These are phyloP conservation scores for Penicillium hesseltinei DNA, from an alignment of 2,329 filamentous ascomycete species.

Conservation along the genomic window DNA sequence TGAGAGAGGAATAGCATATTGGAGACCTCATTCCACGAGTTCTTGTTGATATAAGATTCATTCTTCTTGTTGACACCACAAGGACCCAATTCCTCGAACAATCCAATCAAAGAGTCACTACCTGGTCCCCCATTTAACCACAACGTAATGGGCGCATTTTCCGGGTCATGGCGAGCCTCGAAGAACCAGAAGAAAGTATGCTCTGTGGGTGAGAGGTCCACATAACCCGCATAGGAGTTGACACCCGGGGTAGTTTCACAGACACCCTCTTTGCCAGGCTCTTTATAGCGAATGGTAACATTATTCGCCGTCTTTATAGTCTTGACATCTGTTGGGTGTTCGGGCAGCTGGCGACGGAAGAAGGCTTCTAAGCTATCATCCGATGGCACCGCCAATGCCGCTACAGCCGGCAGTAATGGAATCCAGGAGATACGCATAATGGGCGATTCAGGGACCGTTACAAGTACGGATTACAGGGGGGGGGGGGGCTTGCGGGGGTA, in stretches of 20 bases:
- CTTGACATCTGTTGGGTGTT: constrained; percentile 39
- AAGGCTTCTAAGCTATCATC: constrained; percentile 7
- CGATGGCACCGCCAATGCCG: constrained; percentile 13
- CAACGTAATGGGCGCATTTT: constrained; percentile 42
- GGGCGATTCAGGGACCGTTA: background rate
- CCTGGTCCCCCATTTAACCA: constrained; percentile 47
- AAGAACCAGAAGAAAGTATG: constrained; percentile 59
- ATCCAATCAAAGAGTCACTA: constrained; percentile 43
- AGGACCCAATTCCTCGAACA: constrained; percentile 46
- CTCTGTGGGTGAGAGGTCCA: constrained; percentile 51
- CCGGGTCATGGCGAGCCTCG: constrained; percentile 53
- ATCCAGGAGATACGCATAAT: constrained; percentile 27
- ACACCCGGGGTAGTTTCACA: constrained; percentile 57
- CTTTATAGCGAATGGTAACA: constrained; percentile 58
- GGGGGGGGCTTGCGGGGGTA: background rate
- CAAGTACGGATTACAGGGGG: background rate
- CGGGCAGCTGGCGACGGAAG: constrained; percentile 35
- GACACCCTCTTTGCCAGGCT: constrained; percentile 51
- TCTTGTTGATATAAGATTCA: constrained; percentile 53
- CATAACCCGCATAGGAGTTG: constrained; percentile 57
- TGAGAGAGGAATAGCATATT: constrained; percentile 64
- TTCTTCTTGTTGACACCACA: constrained; percentile 46
- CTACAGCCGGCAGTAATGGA: constrained; percentile 22
- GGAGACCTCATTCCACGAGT: constrained; percentile 59
- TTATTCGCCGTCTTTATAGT: constrained; percentile 42